Base-by-base conservation (phyloP, 805 yeast species). In the Ascoidea tarda region DNA sequence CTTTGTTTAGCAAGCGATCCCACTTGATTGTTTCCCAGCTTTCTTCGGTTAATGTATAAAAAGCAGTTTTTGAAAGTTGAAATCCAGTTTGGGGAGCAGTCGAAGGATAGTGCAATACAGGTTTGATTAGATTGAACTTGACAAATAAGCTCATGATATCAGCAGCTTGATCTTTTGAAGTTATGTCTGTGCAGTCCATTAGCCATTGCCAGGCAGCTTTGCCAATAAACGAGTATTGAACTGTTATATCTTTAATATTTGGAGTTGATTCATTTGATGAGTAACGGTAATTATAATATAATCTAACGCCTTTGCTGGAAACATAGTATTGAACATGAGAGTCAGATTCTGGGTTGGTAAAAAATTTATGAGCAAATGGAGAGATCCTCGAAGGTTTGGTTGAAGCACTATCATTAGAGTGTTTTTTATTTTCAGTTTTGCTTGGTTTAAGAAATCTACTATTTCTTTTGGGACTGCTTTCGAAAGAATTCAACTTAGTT, bases 271-370 rank as follows among this genome's bases (percentile, higher is more conserved):
- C 21, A 5, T 48, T 51, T 14, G 49, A 49, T 32, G 51, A 51
- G 54, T 75, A 72, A 5, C 59, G 58, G 53, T 71, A 72, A 49
- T 75, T 62, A 47, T 70, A 62, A 57, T 77, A 78, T 4, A 86
- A 59, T 16, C 96, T 67, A 2, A 87, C 72, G 0, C 96, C 96
- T 8, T 65, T 68, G 31, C 68, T 59, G 0, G 90, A 77, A 5
- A 78, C 81, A 62, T 82, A 89, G 63, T 89, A 89, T 63, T 90
- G 97, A 6, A 78, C 64, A 61, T 81, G 86, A 0, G 95, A 73
- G 57, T 85, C 91, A 0, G 95, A 84, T 61, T 85, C 95, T 0
- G 97, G 97, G 60, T 90, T 90, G 4, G 91, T 81, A 68, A 88
- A 88, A 60, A 77, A 87, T 46, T 77, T 73, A 60, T 87, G 95